These are phyloP conservation scores for Sicyos baderoa DNA, from an alignment of 306 rosid species.

Conservation along the genomic window DNA sequence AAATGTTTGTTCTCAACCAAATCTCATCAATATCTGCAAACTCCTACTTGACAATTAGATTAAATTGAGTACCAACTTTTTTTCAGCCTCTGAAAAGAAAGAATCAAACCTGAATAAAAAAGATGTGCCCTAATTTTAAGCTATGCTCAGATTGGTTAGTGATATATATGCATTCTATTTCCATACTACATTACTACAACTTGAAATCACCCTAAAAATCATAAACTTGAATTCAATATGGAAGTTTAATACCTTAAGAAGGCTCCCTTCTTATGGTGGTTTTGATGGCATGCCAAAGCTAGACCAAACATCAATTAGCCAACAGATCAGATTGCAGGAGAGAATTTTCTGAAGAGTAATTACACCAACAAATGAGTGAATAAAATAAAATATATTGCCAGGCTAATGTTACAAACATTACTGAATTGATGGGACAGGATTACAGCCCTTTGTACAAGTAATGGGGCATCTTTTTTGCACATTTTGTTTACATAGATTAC, in stretches of 20 bases:
- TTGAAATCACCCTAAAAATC: background rate
- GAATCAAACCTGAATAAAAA: too few species aligned
- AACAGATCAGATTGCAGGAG: background rate
- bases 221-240: background rate
- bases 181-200: too few species aligned
- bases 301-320: background rate
- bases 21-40: too few species aligned
- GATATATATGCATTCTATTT: too few species aligned
- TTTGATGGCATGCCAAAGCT: background rate
- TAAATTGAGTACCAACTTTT: too few species aligned
- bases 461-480: conserved; percentile 8
- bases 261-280: background rate
- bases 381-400: conserved; percentile 16
- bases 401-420: conserved; percentile 11
- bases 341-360: background rate
- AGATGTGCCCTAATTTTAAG: too few species aligned
- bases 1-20: too few species aligned
- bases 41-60: too few species aligned
- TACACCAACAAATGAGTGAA: conserved; percentile 7
- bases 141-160: too few species aligned
- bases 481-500: conserved; percentile 3
- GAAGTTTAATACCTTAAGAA: background rate
- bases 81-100: too few species aligned
- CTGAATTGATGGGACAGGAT: background rate
- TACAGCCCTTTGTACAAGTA: conserved; percentile 20